Base-by-base conservation (phyloP, 306 rosid genomes). In the Acmispon strigosus region DNA sequence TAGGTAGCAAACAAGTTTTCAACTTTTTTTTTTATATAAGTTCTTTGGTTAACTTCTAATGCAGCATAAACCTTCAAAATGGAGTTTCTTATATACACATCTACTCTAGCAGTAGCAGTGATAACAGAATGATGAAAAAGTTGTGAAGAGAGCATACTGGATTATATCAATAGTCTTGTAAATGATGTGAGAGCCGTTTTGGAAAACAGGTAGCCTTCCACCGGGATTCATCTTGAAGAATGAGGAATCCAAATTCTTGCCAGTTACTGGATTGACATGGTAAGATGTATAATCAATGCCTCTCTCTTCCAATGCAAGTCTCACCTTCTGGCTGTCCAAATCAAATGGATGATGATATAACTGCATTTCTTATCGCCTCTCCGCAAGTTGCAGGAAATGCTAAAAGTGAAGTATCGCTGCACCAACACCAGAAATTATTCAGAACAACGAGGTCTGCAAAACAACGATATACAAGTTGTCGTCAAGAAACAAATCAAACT, bases 291-390 rank as follows among this genome's bases (percentile, higher is more conserved):
- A 95, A 82, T 87, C 99, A 50, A 85, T 83, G 78, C 84, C 85
- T 62, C 78, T 88, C 84, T 91, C 97, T 76, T 95, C 99, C 92
- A 91, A 81, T 14, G 92, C 97, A 22, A 95, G 91, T 61, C 99
- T 89, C 82, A 87, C 99, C 74, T 84, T 91, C 81, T 87, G 96
- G 84, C 97, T 91, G 62, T 89, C 86, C 80, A 89, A 69, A 71
- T 96, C 92, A 84, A 80, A 89, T 0, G 96, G 99, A 71, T 95
- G 99, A 82, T 95, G 99, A 82, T 91, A 88, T 18, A 95, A 73
- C 87, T 95, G 99, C 99, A 95, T 95, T 47, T 83, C 74, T 49
- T 66, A 57, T 75, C 74, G 41, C 76, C 75, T 49, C 51, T 51
- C 62, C 15, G 6, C 16, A 82, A 52, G 19, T 51, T 47, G 15